Percentiles rank a stretch among this genome's conserved stretches.
Evolutionary conservation across 345 rosid genomes (phyloP).

Genomic region (Abelmoschus esculentus): DNA sequence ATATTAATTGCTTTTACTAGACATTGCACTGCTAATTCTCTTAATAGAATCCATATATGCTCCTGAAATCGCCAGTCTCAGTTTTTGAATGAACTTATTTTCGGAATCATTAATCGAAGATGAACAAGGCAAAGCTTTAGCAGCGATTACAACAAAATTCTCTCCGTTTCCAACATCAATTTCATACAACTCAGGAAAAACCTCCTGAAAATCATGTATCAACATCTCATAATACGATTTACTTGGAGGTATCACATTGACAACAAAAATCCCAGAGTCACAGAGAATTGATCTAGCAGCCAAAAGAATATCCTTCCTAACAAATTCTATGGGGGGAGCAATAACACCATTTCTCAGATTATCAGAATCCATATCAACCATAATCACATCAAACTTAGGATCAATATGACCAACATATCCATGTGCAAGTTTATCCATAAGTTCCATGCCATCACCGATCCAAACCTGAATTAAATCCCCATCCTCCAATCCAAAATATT

Average conservation of each 20-base stretch:
- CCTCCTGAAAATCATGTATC: slow-evolving; percentile 25
- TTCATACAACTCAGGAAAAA: slow-evolving; percentile 60
- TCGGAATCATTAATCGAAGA: slow-evolving; percentile 9
- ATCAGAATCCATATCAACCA: slow-evolving; percentile 74
- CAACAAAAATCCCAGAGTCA: slow-evolving; percentile 40
- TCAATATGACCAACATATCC: neutral
- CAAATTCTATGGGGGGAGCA: slow-evolving; percentile 69
- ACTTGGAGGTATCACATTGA: slow-evolving; percentile 60
- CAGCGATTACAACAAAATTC: neutral
- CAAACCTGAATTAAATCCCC: slow-evolving; percentile 25
- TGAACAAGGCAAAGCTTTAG: neutral
- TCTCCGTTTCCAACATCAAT: slow-evolving; percentile 18
- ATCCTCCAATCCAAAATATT: slow-evolving; percentile 61
- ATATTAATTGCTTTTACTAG: neutral
- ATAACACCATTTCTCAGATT: slow-evolving; percentile 42
- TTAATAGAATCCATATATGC: slow-evolving; percentile 43
- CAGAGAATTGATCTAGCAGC: slow-evolving; percentile 31
- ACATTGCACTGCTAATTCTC: slow-evolving; percentile 27
- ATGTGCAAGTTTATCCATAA: slow-evolving; percentile 35
- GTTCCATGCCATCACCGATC: slow-evolving; percentile 49
- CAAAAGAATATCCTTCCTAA: slow-evolving; percentile 34
- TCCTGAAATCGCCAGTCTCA: slow-evolving; percentile 25
- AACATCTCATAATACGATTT: slow-evolving; percentile 32
- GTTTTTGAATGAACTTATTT: slow-evolving; percentile 26
- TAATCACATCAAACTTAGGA: slow-evolving; percentile 23